Evolutionary conservation across 1,284 basidiomycete genomes (phyloP).

Genomic region (Heterobasidion occidentale): DNA sequence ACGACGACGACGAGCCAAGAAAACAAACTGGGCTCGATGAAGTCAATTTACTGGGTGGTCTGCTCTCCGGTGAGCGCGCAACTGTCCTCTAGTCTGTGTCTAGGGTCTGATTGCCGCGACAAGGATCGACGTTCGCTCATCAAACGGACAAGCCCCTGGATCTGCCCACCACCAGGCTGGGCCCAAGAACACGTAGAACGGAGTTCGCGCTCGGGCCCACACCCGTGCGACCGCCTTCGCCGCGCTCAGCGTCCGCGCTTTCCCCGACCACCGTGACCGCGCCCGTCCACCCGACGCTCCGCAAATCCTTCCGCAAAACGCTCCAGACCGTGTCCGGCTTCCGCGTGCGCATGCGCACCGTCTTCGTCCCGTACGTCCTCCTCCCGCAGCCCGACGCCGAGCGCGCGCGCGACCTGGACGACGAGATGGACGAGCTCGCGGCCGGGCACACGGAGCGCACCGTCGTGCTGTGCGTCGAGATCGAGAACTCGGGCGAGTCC

Average conservation of each 20-base stretch:
- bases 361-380: constrained; percentile 77
- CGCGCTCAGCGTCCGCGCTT: constrained; percentile 2
- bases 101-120: neutral
- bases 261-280: constrained; percentile 9
- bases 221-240: neutral
- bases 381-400: constrained; percentile 28
- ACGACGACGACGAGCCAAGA: constrained; percentile 22
- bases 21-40: constrained; percentile 55
- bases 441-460: constrained; percentile 76
- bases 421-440: constrained; percentile 27
- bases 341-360: constrained; percentile 81
- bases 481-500: constrained; percentile 70
- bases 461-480: constrained; percentile 78
- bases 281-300: constrained; percentile 49
- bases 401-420: neutral
- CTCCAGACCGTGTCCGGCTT: constrained; percentile 74
- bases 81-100: neutral
- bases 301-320: constrained; percentile 80
- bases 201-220: constrained; percentile 49
- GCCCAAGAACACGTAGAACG: constrained; percentile 49
- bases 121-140: constrained; percentile 39
- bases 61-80: constrained; percentile 37
- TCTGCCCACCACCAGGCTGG: constrained; percentile 61
- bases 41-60: constrained; percentile 71
- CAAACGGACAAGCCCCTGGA: constrained; percentile 27